phyloP scores from a whole-genome alignment of 2,329 filamentous ascomycete genomes.

The Penicillium frequentans region DNA sequence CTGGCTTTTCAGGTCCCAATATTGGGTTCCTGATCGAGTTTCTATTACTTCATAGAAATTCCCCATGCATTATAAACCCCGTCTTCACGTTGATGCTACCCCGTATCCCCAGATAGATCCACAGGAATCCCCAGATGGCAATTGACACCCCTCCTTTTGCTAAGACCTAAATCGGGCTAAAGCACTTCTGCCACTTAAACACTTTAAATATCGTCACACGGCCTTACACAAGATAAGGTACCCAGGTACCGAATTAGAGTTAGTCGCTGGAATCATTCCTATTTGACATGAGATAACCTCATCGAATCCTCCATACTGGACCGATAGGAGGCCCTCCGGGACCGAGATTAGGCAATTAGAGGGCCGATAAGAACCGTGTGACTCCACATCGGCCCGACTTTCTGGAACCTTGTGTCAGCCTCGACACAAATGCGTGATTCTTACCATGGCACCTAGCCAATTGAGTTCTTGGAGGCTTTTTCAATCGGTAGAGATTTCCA shows the following conservation, averaged over 20 bases:
- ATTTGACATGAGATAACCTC: constrained; percentile 1
- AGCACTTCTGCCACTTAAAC: neutral
- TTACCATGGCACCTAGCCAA: neutral
- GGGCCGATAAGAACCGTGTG: neutral
- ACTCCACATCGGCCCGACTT: neutral
- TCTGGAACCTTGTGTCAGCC: neutral
- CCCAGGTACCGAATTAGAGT: neutral
- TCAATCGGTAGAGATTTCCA: neutral
- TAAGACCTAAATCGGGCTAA: neutral
- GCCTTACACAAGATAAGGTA: neutral
- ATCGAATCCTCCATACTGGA: neutral
- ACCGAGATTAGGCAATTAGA: neutral
- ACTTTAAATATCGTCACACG: neutral
- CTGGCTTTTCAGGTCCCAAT: neutral
- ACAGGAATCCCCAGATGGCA: neutral
- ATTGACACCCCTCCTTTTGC: neutral
- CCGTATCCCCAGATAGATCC: neutral
- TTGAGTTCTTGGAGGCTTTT: neutral
- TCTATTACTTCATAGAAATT: neutral
- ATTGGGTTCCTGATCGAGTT: neutral
- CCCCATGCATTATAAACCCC: neutral
- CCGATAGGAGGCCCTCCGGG: constrained; percentile 1
- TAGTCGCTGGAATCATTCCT: neutral
- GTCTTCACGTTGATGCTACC: neutral
- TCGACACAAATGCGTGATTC: neutral